These are phyloP conservation scores for Cutaneotrichosporon sp. DNA, from an alignment of 1,284 basidiomycete species.

Conservation along the genomic window DNA sequence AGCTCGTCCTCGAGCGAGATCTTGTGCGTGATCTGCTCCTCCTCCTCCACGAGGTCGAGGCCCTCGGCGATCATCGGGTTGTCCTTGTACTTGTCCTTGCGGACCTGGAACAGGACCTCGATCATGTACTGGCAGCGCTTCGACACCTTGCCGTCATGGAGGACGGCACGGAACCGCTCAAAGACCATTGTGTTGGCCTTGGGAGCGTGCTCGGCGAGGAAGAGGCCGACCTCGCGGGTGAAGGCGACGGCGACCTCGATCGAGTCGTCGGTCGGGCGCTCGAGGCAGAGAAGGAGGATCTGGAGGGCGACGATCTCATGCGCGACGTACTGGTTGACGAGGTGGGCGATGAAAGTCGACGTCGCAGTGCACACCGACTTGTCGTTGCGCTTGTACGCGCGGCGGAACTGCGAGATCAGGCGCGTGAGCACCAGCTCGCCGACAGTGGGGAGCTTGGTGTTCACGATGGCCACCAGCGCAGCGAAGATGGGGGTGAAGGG, in stretches of 20 bases:
- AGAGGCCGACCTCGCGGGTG: slow-evolving; percentile 95
- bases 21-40: slow-evolving; percentile 94
- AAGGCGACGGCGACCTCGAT: slow-evolving; percentile 98
- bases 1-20: slow-evolving; percentile 90
- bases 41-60: slow-evolving; percentile 94
- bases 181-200: slow-evolving; percentile 91
- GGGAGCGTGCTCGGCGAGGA: slow-evolving; percentile 88
- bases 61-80: slow-evolving; percentile 92
- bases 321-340: slow-evolving; percentile 93
- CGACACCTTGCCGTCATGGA: slow-evolving; percentile 93
- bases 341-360: slow-evolving; percentile 93
- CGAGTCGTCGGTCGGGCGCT: slow-evolving; percentile 94
- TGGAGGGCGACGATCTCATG: slow-evolving; percentile 94
- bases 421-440: slow-evolving; percentile 88
- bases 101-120: slow-evolving; percentile 95
- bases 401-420: slow-evolving; percentile 90
- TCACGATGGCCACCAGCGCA: slow-evolving; percentile 89
- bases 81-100: slow-evolving; percentile 98
- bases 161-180: slow-evolving; percentile 92
- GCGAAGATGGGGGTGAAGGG: slow-evolving; percentile 98
- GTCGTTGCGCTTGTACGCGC: slow-evolving; percentile 95
- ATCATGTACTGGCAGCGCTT: slow-evolving; percentile 99
- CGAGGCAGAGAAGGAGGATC: slow-evolving; percentile 89
- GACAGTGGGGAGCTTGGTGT: slow-evolving; percentile 95
- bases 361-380: slow-evolving; percentile 92